Evolutionary conservation across 805 yeast species (phyloP).

Genomic region (Priceomyces carsonii): DNA sequence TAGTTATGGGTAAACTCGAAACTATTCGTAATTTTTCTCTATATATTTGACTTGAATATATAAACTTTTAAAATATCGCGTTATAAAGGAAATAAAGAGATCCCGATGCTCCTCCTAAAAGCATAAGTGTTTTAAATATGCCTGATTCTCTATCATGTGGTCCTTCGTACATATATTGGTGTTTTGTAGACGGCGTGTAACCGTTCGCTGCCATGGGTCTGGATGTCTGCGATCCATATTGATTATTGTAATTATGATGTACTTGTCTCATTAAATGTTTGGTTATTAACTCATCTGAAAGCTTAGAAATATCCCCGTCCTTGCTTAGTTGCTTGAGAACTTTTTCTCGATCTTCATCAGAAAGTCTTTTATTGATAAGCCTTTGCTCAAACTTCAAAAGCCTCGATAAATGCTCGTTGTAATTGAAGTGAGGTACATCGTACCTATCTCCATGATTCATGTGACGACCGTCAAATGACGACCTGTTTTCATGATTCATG

Average conservation of each 20-base stretch:
- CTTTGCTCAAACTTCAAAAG: constrained; percentile 51
- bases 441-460: constrained; percentile 41
- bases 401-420: constrained; percentile 51
- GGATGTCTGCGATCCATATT: constrained; percentile 6
- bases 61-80: constrained; percentile 6
- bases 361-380: constrained; percentile 31
- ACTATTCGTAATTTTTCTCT: too few species aligned
- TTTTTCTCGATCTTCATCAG: constrained; percentile 30
- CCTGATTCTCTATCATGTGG: constrained; percentile 23
- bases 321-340: constrained; percentile 34
- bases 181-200: constrained; percentile 4
- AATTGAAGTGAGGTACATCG: constrained; percentile 66
- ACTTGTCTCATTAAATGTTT: constrained; percentile 44
- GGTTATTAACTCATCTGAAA: constrained; percentile 42
- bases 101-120: constrained; percentile 35
- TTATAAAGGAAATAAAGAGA: constrained; percentile 29
- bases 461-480: constrained; percentile 36
- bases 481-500: constrained; percentile 13
- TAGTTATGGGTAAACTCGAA: too few species aligned
- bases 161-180: constrained; percentile 37
- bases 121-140: constrained; percentile 21
- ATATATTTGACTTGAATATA: too few species aligned
- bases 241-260: constrained; percentile 13
- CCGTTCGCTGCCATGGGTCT: constrained; percentile 5
- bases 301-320: constrained; percentile 29